These are phyloP conservation scores for Corymbia maculata DNA, from an alignment of 345 rosid genomes.

Conservation along the genomic window DNA sequence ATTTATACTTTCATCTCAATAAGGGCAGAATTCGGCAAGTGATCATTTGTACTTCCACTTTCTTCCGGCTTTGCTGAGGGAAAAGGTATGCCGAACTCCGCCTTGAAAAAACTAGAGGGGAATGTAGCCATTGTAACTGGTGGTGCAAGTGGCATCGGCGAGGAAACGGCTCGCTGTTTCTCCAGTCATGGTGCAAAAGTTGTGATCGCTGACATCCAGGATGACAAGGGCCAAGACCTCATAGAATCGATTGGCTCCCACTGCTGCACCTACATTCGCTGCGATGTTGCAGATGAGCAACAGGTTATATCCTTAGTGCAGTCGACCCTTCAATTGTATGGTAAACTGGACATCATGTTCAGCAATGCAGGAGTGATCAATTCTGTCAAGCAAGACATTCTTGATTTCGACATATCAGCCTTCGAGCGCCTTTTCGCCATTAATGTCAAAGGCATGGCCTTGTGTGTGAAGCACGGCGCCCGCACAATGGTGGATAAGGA, in stretches of 20 bases:
- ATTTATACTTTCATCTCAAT: background rate
- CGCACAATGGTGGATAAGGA: slow-evolving; percentile 22
- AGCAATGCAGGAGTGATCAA: slow-evolving; percentile 22
- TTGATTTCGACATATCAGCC: background rate
- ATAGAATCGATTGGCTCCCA: slow-evolving; percentile 1
- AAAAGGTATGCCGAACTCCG: background rate
- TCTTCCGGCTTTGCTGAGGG: background rate
- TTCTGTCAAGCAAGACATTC: slow-evolving; percentile 8
- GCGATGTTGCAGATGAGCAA: slow-evolving; percentile 13
- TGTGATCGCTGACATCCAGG: slow-evolving; percentile 12
- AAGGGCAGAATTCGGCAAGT: background rate
- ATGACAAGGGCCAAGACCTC: slow-evolving; percentile 3
- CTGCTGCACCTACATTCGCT: slow-evolving; percentile 3
- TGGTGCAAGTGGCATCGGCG: slow-evolving; percentile 10
- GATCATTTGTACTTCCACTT: background rate
- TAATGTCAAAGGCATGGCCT: slow-evolving; percentile 2
- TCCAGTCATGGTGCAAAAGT: slow-evolving; percentile 3
- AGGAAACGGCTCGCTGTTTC: slow-evolving; percentile 3
- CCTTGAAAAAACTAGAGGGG: background rate
- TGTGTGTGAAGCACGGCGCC: slow-evolving; percentile 12
- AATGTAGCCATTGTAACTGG: slow-evolving; percentile 19
- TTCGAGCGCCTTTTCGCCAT: slow-evolving; percentile 4
- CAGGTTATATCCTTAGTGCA: slow-evolving; percentile 7
- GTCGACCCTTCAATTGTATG: background rate
- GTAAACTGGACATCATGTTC: slow-evolving; percentile 26